These are phyloP conservation scores for Fusarium floridanum DNA, from an alignment of 2,329 filamentous ascomycete species.

Conservation along the genomic window DNA sequence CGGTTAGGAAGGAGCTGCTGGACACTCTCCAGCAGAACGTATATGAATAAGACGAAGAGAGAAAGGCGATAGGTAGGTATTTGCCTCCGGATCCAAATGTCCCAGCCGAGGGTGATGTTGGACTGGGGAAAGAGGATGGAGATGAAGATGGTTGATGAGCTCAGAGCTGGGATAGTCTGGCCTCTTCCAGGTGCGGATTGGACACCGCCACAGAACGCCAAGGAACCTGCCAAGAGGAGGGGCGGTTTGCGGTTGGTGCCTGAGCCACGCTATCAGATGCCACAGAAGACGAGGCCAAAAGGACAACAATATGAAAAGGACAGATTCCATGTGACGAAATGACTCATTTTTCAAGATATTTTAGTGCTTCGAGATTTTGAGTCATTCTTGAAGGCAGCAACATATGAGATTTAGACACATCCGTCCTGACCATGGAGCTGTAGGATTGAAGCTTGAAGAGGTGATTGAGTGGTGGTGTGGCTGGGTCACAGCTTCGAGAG, in stretches of 20 bases:
- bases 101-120: slow-evolving; percentile 41
- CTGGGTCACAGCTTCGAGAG: slow-evolving; percentile 16
- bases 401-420: too few species aligned
- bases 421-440: background rate
- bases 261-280: slow-evolving; percentile 40
- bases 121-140: slow-evolving; percentile 40
- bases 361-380: background rate
- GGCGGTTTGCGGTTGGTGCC: slow-evolving; percentile 30
- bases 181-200: slow-evolving; percentile 43
- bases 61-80: slow-evolving; percentile 10
- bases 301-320: slow-evolving; percentile 21
- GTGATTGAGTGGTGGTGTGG: slow-evolving; percentile 15
- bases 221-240: slow-evolving; percentile 41
- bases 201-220: slow-evolving; percentile 47
- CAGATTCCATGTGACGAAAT: slow-evolving; percentile 2
- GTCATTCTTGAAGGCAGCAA: background rate
- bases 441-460: slow-evolving; percentile 14
- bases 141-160: slow-evolving; percentile 43
- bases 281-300: slow-evolving; percentile 17
- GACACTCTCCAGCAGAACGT: slow-evolving; percentile 12
- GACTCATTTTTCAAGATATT: slow-evolving; percentile 6
- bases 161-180: slow-evolving; percentile 46
- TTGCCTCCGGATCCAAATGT: slow-evolving; percentile 33
- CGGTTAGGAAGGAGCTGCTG: slow-evolving; percentile 22
- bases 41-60: slow-evolving; percentile 4